These are phyloP conservation scores for Rhodotorula paludigena DNA, from an alignment of 768 basidiomycete genomes.

Conservation along the genomic window DNA sequence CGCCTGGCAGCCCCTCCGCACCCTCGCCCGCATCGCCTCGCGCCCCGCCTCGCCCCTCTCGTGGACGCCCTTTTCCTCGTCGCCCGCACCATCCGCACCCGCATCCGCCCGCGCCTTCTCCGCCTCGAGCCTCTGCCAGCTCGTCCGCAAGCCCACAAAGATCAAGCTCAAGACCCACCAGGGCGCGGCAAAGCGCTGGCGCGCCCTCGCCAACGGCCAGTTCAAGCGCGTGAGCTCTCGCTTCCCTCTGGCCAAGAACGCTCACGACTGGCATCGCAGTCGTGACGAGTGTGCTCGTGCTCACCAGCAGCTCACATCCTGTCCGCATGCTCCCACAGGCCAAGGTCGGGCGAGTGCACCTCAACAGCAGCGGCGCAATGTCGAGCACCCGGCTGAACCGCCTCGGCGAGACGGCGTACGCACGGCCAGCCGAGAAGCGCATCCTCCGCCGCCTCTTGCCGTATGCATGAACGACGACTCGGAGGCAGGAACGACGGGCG, in stretches of 20 bases:
- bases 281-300: too few species aligned
- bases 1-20: neutral
- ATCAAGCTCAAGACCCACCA: slow-evolving; percentile 49
- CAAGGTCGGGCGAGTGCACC: slow-evolving; percentile 26
- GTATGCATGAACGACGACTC: slow-evolving; percentile 40
- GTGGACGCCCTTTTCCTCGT: neutral
- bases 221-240: slow-evolving; percentile 45
- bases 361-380: slow-evolving; percentile 43
- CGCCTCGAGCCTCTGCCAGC: neutral
- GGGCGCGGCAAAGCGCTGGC: slow-evolving; percentile 49
- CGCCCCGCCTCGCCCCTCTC: neutral
- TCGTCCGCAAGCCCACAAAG: slow-evolving; percentile 32
- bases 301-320: too few species aligned
- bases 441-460: slow-evolving; percentile 43
- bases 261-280: too few species aligned
- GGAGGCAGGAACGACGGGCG: too few species aligned
- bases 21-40: neutral
- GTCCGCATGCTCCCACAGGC: neutral
- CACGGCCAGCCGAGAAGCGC: slow-evolving; percentile 40
- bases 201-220: slow-evolving; percentile 44
- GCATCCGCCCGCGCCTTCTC: too few species aligned
- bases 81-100: too few species aligned
- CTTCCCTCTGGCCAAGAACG: neutral
- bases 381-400: slow-evolving; percentile 45
- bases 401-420: slow-evolving; percentile 45